phyloP scores from a whole-genome alignment of 345 rosid species.

The Alliaria petiolata region DNA sequence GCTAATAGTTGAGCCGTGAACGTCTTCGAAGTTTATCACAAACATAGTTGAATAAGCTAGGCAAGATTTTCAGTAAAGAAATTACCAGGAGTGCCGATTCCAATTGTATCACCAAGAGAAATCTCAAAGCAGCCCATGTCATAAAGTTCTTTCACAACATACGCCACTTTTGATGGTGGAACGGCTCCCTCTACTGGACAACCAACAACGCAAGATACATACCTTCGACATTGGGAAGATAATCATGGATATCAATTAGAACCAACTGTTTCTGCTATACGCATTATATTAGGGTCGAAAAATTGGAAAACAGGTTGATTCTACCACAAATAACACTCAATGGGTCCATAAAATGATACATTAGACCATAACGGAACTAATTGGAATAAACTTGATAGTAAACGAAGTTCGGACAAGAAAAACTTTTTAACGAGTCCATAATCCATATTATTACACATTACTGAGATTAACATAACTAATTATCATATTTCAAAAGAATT shows the following conservation, averaged over 20 bases:
- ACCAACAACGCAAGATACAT: slow-evolving; percentile 90
- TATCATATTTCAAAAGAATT: neutral
- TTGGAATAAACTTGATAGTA: neutral
- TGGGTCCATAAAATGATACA: neutral
- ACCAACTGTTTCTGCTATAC: neutral
- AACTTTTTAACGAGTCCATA: neutral
- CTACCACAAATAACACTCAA: neutral
- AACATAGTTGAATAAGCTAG: neutral
- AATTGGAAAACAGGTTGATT: neutral
- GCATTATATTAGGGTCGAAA: neutral
- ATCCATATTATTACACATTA: neutral
- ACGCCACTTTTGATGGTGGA: slow-evolving; percentile 75
- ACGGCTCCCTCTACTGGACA: slow-evolving; percentile 85
- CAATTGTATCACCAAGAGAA: slow-evolving; percentile 84
- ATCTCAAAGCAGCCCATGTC: slow-evolving; percentile 97
- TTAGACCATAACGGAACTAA: neutral
- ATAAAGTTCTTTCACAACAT: slow-evolving; percentile 82
- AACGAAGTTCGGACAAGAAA: neutral
- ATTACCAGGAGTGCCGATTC: slow-evolving; percentile 93
- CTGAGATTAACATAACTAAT: neutral
- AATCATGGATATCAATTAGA: neutral
- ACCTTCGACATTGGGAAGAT: slow-evolving; percentile 42
- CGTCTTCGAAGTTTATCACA: neutral
- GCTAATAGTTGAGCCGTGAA: neutral
- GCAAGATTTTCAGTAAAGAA: slow-evolving; percentile 1